Evolutionary conservation across 495 filamentous ascomycete species (phyloP).

Genomic region (Chaetomidium leptoderma): DNA sequence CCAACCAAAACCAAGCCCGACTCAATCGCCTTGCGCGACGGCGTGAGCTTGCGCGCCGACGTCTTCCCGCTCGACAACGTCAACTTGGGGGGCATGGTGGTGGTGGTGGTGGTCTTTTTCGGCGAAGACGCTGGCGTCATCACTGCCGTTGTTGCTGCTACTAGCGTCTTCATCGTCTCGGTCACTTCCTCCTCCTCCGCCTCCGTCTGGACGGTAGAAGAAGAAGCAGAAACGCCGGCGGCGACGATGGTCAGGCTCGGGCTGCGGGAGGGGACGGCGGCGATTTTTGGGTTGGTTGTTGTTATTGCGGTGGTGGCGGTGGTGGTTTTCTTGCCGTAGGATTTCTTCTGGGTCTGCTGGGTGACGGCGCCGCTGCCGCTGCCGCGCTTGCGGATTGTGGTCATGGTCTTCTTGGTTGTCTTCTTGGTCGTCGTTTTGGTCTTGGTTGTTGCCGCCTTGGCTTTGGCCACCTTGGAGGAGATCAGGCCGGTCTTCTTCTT

Average conservation of each 20-base stretch:
- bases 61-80: slow-evolving; percentile 2
- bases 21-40: slow-evolving; percentile 26
- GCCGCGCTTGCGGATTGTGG: neutral
- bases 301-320: neutral
- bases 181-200: no score
- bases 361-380: neutral
- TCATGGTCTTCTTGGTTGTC: neutral
- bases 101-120: neutral
- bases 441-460: slow-evolving; percentile 20
- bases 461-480: slow-evolving; percentile 26
- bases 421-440: slow-evolving; percentile 5
- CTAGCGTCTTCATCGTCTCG: no score
- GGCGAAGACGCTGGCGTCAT: no score
- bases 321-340: neutral
- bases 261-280: slow-evolving; percentile 12
- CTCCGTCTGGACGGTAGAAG: neutral
- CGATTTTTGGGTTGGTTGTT: neutral
- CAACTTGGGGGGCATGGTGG: neutral
- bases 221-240: neutral
- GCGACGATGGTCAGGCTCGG: slow-evolving; percentile 28
- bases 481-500: slow-evolving; percentile 19
- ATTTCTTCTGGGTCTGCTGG: no score
- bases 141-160: no score
- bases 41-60: slow-evolving; percentile 23
- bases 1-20: neutral